phyloP scores from a whole-genome alignment of 164 flowering plant genomes.

The Vitis riparia region DNA sequence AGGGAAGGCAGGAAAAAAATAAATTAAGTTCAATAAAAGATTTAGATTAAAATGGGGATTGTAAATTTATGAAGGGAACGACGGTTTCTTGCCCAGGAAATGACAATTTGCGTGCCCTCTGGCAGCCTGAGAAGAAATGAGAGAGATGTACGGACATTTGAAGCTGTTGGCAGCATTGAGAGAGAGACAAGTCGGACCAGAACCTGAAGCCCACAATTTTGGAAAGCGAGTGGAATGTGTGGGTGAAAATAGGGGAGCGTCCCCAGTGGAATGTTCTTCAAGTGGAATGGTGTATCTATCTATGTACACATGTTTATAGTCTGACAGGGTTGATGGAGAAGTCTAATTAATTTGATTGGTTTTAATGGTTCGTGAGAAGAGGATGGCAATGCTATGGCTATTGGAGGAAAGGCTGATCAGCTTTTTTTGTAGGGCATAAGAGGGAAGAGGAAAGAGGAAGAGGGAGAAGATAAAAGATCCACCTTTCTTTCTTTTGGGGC shows the following conservation, averaged over 20 bases:
- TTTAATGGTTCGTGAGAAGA: conserved; percentile 2
- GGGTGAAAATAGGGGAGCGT: not conserved
- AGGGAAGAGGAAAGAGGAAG: not conserved
- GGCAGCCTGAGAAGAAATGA: conserved; percentile 63
- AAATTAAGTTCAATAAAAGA: not conserved
- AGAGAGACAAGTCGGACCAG: not conserved
- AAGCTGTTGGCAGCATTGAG: not conserved
- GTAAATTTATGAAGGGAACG: conserved; percentile 13
- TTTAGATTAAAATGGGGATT: conserved; percentile 1
- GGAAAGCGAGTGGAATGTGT: conserved; percentile 4
- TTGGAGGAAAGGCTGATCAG: not conserved
- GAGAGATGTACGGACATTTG: not conserved
- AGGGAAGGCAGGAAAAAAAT: not conserved
- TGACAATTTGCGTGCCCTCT: conserved; percentile 42
- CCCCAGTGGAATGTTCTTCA: conserved; percentile 3
- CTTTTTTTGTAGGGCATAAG: conserved; percentile 2
- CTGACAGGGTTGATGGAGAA: conserved; percentile 24
- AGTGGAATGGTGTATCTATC: conserved; percentile 1
- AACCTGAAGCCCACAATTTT: conserved; percentile 20
- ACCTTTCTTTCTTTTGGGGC: conserved; percentile 10
- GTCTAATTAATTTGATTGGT: conserved; percentile 26
- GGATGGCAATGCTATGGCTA: not conserved
- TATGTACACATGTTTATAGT: conserved; percentile 24
- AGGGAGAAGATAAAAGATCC: too few species aligned
- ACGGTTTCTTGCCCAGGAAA: conserved; percentile 41